A percentile compares a stretch with the other conserved stretches of the same genome.
These are phyloP conservation scores for Lenwebbia sp. DNA, from an alignment of 345 rosid genomes.

Conservation along the genomic window DNA sequence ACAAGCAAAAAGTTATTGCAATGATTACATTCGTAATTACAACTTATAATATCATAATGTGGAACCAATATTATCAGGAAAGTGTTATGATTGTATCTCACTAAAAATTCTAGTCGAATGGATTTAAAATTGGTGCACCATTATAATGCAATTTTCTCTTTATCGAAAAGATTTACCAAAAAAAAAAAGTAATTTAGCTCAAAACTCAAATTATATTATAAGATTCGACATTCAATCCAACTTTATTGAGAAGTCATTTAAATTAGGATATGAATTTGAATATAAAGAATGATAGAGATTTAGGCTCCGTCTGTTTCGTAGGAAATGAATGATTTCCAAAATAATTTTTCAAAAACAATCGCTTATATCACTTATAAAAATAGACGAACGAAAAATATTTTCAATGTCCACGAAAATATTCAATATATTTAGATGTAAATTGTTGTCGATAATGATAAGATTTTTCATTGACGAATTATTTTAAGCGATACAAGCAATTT, in stretches of 20 bases:
- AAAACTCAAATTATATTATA: not conserved
- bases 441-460: not conserved
- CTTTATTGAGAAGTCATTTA: not conserved
- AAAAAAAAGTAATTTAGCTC: not conserved
- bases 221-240: not conserved
- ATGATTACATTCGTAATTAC: not conserved
- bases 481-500: no score
- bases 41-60: no score
- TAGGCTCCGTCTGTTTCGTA: not conserved
- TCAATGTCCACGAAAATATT: not conserved
- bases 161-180: not conserved
- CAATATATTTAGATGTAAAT: not conserved
- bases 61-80: not conserved
- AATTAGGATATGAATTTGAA: not conserved
- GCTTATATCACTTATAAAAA: not conserved
- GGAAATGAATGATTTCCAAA: not conserved
- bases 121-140: not conserved
- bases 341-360: not conserved
- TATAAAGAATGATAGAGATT: not conserved
- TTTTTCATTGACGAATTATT: not conserved
- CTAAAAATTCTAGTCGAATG: not conserved
- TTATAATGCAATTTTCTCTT: not conserved
- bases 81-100: not conserved
- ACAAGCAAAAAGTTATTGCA: not conserved
- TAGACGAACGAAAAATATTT: not conserved